Evolutionary conservation across 108 stramenopile genomes (phyloP).

Genomic region (Fragilaria radians): DNA sequence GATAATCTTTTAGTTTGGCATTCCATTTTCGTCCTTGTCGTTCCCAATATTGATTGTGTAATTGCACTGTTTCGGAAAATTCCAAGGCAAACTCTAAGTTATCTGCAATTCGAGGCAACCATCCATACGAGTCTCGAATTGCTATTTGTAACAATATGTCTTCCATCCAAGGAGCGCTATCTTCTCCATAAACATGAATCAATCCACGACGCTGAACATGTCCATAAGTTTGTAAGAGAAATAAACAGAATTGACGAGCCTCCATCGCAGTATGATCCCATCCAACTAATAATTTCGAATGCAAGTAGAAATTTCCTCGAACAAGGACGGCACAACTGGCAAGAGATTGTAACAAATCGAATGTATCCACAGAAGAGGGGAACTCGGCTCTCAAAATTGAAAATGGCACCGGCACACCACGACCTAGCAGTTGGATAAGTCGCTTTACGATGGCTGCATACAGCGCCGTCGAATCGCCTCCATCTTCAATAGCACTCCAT

Average conservation of each 20-base stretch:
- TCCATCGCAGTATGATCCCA: conserved; percentile 23
- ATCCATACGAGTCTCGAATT: conserved; percentile 32
- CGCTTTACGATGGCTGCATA: conserved; percentile 6
- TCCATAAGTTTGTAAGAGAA: conserved; percentile 63
- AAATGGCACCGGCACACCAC: conserved; percentile 68
- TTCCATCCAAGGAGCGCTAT: conserved; percentile 30
- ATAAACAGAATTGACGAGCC: conserved; percentile 64
- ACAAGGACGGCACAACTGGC: conserved; percentile 70
- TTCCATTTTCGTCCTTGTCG: conserved; percentile 36
- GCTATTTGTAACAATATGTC: conserved; percentile 61
- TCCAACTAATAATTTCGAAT: conserved; percentile 41
- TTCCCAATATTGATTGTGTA: conserved; percentile 65
- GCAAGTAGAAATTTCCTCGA: conserved; percentile 73
- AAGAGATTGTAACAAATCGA: conserved; percentile 44
- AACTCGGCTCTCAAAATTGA: conserved; percentile 54
- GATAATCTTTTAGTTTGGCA: neutral
- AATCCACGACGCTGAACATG: conserved; percentile 53
- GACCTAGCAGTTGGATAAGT: conserved; percentile 47
- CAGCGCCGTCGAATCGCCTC: neutral
- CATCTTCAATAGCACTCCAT: neutral
- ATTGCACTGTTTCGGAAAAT: conserved; percentile 37
- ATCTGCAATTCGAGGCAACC: conserved; percentile 65
- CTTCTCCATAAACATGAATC: conserved; percentile 27
- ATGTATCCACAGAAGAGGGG: conserved; percentile 32
- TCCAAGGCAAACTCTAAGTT: conserved; percentile 41